Evolutionary conservation across 2,329 filamentous ascomycete species (phyloP).

Genomic region (Aspergillus latus): DNA sequence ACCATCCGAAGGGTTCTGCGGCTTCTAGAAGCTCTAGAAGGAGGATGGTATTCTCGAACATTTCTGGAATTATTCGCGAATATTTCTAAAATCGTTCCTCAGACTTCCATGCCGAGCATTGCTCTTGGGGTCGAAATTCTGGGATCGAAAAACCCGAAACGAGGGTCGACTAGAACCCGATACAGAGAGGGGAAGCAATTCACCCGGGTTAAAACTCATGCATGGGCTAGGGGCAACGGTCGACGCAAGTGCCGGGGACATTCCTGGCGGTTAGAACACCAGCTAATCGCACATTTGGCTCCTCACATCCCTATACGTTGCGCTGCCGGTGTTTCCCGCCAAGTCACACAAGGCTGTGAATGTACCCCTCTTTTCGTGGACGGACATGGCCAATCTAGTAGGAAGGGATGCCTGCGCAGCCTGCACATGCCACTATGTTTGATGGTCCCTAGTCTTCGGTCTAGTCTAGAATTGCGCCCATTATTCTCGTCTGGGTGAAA

Average conservation of each 20-base stretch:
- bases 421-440: not conserved
- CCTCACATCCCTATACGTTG: too few species aligned
- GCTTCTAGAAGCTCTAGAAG: too few species aligned
- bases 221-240: too few species aligned
- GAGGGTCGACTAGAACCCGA: too few species aligned
- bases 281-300: not conserved
- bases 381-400: not conserved
- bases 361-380: not conserved
- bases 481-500: not conserved
- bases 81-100: too few species aligned
- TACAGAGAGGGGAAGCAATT: not conserved
- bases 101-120: too few species aligned
- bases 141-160: too few species aligned
- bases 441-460: not conserved
- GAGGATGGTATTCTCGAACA: too few species aligned
- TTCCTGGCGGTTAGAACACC: not conserved
- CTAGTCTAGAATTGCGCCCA: not conserved
- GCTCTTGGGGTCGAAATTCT: too few species aligned
- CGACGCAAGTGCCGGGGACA: not conserved
- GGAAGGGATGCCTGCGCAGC: too few species aligned
- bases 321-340: not conserved
- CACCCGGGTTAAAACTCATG: not conserved
- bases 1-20: too few species aligned
- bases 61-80: too few species aligned
- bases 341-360: not conserved